Evolutionary conservation across 1,284 basidiomycete species (phyloP), one percentile per base, ranked within the genome.

Genomic region (Cystobasidium slooffiae): DNA sequence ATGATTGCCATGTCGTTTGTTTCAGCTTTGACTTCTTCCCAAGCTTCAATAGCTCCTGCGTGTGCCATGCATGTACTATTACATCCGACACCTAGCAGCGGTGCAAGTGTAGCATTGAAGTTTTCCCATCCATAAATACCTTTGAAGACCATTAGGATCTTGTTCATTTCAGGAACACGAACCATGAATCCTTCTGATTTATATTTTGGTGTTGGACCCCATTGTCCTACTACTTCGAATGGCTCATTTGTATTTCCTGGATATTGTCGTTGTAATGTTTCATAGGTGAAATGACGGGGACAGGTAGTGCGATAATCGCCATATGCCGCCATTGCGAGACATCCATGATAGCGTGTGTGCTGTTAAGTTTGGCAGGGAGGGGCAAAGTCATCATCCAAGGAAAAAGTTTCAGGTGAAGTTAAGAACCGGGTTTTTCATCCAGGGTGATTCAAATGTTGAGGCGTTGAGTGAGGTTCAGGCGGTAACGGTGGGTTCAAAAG

Each of bases 91-190:
- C 65, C 72, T 20, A 41, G 41, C 1, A 73, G 49, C 39, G 75
- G 75, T 4, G 62, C 22, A 31, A 76, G 70, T 39, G 72, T 62
- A 20, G 72, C 72, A 59, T 72, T 72, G 64, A 68, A 76, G 37
- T 76, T 53, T 56, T 76, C 73, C 75, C 75, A 76, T 31, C 75
- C 75, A 46, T 68, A 74, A 14, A 68, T 22, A 18, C 75, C 64
- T 66, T 72, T 72, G 69, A 72, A 72, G 58, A 72, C 69, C 44
- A 55, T 55, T 3, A 72, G 61, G 37, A 72, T 58, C 31, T 55
- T 66, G 61, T 72, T 51, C 69, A 72, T 72, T 24, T 72, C 69
- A 31, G 46, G 69, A 6, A 72, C 65, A 8, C 31, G 51, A 14
- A 74, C 72, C 72, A 74, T 74, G 56, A 61, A 61, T 14, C 72